These are phyloP conservation scores for Alternaria solani DNA, from an alignment of 2,329 filamentous ascomycete genomes.

Conservation along the genomic window DNA sequence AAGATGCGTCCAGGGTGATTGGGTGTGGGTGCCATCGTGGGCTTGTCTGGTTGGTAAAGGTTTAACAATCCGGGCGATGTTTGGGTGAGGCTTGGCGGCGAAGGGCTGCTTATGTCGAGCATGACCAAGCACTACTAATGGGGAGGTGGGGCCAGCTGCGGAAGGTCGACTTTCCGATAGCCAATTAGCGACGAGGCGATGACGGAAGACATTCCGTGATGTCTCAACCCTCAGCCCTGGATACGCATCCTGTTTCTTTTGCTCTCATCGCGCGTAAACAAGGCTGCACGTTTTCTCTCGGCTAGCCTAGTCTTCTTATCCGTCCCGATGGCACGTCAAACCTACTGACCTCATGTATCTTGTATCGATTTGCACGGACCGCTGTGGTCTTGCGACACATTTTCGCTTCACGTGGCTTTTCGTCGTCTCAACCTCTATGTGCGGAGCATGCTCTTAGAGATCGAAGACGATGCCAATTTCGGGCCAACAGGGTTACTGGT, in stretches of 20 bases:
- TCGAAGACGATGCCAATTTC: conserved; percentile 9
- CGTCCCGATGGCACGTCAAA: not conserved
- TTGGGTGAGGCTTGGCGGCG: conserved; percentile 15
- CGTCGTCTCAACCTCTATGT: conserved; percentile 23
- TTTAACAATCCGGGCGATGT: conserved; percentile 35
- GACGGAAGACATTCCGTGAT: conserved; percentile 4
- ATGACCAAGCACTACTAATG: conserved; percentile 32
- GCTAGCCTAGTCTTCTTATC: not conserved
- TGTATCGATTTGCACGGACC: not conserved
- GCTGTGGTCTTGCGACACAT: not conserved
- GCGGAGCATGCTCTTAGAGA: conserved; percentile 32
- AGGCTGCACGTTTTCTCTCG: no score
- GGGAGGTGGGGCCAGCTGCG: not conserved
- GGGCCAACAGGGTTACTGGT: conserved; percentile 33
- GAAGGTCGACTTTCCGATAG: conserved; percentile 9
- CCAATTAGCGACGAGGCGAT: conserved; percentile 9
- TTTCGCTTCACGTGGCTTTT: not conserved
- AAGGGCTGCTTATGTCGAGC: conserved; percentile 26
- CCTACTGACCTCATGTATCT: not conserved
- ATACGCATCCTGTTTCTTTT: not conserved
- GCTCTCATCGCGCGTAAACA: not conserved
- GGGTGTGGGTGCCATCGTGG: conserved; percentile 26
- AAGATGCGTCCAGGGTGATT: conserved; percentile 20
- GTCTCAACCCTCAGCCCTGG: not conserved
- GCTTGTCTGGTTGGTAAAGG: conserved; percentile 36